A percentile compares a stretch with the other conserved stretches of the same genome.
phyloP scores from a whole-genome alignment of 2,329 filamentous ascomycete species.

The Penicillium thymicola region DNA sequence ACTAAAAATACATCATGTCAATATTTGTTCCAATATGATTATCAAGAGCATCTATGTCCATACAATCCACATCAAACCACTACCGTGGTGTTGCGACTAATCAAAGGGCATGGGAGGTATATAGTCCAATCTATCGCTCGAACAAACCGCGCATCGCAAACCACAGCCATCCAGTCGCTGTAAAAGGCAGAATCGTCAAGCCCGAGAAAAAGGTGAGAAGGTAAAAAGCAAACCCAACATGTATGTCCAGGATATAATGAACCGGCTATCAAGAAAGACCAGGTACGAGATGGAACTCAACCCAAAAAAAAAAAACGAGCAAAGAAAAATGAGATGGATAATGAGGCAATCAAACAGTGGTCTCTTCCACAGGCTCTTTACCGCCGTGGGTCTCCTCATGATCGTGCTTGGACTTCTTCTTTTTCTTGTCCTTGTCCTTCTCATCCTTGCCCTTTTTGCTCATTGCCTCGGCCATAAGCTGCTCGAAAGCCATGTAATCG shows the following conservation, averaged over 20 bases:
- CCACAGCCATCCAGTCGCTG: not conserved
- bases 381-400: conserved; percentile 16
- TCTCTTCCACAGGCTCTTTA: conserved; percentile 12
- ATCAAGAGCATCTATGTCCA: conserved; percentile 2
- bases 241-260: conserved; percentile 17
- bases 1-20: not conserved
- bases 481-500: conserved; percentile 97
- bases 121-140: conserved; percentile 21
- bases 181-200: conserved; percentile 1
- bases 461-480: conserved; percentile 93
- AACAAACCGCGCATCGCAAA: conserved; percentile 2
- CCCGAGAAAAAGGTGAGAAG: not conserved
- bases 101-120: conserved; percentile 8
- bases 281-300: not conserved
- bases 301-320: not conserved
- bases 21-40: not conserved
- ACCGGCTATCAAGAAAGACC: not conserved
- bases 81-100: not conserved
- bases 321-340: not conserved
- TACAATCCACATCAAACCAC: not conserved
- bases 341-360: conserved; percentile 12
- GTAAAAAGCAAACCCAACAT: conserved; percentile 4
- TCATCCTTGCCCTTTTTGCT: conserved; percentile 86
- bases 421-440: conserved; percentile 69
- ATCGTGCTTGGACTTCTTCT: conserved; percentile 49